Evolutionary conservation across 2,329 filamentous ascomycete species (phyloP).

Genomic region (Graphium sp.): DNA sequence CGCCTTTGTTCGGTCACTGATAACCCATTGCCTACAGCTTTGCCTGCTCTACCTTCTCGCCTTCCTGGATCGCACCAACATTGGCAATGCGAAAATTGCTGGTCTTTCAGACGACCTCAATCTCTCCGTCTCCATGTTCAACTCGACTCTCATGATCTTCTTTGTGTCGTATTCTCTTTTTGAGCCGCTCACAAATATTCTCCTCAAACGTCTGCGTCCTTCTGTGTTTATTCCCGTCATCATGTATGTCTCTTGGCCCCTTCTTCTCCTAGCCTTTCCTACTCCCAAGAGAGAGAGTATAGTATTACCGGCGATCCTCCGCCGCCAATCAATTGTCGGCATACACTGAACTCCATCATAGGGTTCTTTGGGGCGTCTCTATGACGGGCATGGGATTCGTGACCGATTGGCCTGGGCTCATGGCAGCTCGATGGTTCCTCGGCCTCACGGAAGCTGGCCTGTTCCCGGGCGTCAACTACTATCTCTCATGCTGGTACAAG

Average conservation of each 20-base stretch:
- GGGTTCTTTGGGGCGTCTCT: slow-evolving; percentile 29
- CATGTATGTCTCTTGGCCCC: slow-evolving; percentile 11
- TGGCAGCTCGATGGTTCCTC: slow-evolving; percentile 35
- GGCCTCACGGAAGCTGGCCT: slow-evolving; percentile 52
- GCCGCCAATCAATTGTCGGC: too few species aligned
- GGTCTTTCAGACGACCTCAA: slow-evolving; percentile 22
- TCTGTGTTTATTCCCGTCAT: slow-evolving; percentile 54
- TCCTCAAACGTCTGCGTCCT: slow-evolving; percentile 47
- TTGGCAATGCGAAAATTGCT: slow-evolving; percentile 42
- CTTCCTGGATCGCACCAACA: slow-evolving; percentile 24
- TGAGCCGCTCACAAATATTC: slow-evolving; percentile 45
- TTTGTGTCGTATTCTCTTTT: slow-evolving; percentile 54
- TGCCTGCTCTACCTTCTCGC: slow-evolving; percentile 51
- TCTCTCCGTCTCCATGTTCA: slow-evolving; percentile 33
- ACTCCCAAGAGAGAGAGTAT: too few species aligned
- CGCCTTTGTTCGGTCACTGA: too few species aligned
- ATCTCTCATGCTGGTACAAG: slow-evolving; percentile 67
- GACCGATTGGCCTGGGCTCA: slow-evolving; percentile 22
- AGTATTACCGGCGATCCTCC: too few species aligned
- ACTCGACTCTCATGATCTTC: slow-evolving; percentile 43
- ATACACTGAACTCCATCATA: slow-evolving; percentile 51
- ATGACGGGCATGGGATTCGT: slow-evolving; percentile 33
- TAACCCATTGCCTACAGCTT: slow-evolving; percentile 20
- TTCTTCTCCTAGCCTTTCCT: background rate
- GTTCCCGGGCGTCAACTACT: slow-evolving; percentile 48